These are phyloP conservation scores for Sarocladiaceae sp. DNA, from an alignment of 2,329 filamentous ascomycete genomes.

Conservation along the genomic window DNA sequence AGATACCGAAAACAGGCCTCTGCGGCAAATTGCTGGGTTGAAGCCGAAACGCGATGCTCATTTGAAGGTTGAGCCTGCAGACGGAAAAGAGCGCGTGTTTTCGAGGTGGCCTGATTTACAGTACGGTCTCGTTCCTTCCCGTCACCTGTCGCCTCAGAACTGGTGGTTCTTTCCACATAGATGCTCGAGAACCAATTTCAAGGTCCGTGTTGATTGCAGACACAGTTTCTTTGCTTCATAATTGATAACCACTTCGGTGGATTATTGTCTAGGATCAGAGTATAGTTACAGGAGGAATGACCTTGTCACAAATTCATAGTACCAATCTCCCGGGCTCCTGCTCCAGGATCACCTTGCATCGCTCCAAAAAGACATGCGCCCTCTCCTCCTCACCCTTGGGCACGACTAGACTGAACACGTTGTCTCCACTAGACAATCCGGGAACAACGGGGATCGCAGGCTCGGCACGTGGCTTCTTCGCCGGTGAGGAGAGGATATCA, in stretches of 20 bases:
- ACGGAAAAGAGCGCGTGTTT: too few relatives aligned
- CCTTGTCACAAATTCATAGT: conserved; percentile 35
- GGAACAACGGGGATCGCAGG: conserved; percentile 34
- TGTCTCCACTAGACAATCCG: conserved; percentile 53
- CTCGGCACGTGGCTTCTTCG: conserved; percentile 23
- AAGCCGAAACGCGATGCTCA: too few relatives aligned
- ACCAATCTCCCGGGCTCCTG: conserved; percentile 74
- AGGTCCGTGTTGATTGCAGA: not conserved
- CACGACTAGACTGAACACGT: conserved; percentile 79
- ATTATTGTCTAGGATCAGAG: conserved; percentile 8
- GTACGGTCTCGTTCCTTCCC: too few relatives aligned
- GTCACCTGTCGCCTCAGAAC: too few relatives aligned
- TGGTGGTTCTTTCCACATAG: too few relatives aligned
- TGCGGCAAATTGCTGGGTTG: not conserved
- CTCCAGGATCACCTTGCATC: conserved; percentile 80
- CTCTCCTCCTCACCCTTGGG: conserved; percentile 76
- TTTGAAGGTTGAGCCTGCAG: too few relatives aligned
- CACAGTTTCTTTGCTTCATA: not conserved
- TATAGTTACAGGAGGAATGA: conserved; percentile 23
- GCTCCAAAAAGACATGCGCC: conserved; percentile 76
- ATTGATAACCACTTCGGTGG: not conserved
- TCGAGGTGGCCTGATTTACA: too few relatives aligned
- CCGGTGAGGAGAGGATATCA: conserved; percentile 63
- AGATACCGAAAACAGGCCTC: not conserved
- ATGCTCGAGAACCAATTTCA: too few relatives aligned